Evolutionary conservation across 1,139 yeast genomes (phyloP), one percentile per base, ranked within the genome.

Genomic region (Suhomyces taliae): DNA sequence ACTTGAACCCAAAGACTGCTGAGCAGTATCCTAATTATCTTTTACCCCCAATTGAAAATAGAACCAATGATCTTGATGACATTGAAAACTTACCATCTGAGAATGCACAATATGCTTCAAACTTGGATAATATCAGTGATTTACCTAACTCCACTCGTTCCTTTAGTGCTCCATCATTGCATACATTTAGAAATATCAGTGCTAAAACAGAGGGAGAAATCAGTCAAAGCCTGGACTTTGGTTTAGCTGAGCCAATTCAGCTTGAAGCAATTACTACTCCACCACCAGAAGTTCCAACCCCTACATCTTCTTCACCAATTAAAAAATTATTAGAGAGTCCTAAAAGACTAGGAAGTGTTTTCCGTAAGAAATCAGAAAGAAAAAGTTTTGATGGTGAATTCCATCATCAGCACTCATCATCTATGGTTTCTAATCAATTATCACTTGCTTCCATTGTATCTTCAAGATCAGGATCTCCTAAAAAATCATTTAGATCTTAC

Each of bases 151-250:
- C 46, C 7, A 43, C 37, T 29, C 45, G 72, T 32, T 67, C 76
- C 1, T 55, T 58, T 34, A 69, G 76, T 57, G 78, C 77, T 1
- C 78, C 78, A 6, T 73, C 78, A 4, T 59, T 73, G 35, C 73
- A 73, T 49, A 71, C 78, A 3, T 72, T 61, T 49, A 54, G 74
- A 43, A 58, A 61, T 37, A 19, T 45, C 40, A 45, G 51, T 33
- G 53, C 47, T 5, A 37, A 42, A 15, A 39, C 31, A 8, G 34
- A 27, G 32, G 31, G 24, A 9, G 32, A 29, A 29, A 29, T 11
- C 32, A 29, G 32, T 11, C 32, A 29, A 4, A 29, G n/a, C n/a
- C 32, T 29, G 32, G 32, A 29, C 9, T 9, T 11, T 9, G 32
- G 32, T 5, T 29, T 29, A 29, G 32, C 32, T 29, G 37, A 36